Conservation (phyloP, 495 filamentous ascomycete species). For the Aspergillus taichungensis region DNA sequence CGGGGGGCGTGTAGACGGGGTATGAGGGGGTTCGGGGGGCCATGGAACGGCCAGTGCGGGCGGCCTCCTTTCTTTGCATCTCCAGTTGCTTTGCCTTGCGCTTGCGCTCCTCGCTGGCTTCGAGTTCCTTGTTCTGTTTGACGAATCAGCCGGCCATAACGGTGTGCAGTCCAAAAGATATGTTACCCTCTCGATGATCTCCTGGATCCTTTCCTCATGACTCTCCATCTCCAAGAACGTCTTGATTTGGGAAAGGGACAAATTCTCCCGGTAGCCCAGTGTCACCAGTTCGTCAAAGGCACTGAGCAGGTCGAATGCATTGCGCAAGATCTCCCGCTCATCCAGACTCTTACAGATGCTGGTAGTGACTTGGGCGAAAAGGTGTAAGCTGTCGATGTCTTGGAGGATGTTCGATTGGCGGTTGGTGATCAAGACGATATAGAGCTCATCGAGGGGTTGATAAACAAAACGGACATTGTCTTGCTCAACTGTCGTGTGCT, state of each 20-base stretch:
- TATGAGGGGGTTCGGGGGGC: conserved; percentile 68
- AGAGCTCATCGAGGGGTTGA: conserved; percentile 96
- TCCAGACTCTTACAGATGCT: conserved; percentile 94
- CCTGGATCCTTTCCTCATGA: conserved; percentile 96
- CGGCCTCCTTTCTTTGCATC: conserved; percentile 91
- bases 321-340: conserved; percentile 85
- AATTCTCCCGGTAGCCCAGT: conserved; percentile 88
- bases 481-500: conserved; percentile 96
- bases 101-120: conserved; percentile 96
- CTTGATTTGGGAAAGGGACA: conserved; percentile 91
- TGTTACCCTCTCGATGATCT: conserved; percentile 84
- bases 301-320: conserved; percentile 90
- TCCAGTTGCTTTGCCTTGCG: conserved; percentile 96
- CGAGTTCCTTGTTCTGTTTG: conserved; percentile 87
- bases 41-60: conserved; percentile 47
- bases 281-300: conserved; percentile 97
- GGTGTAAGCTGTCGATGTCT: conserved; percentile 94
- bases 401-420: conserved; percentile 98
- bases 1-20: conserved; percentile 80
- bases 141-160: conserved; percentile 10
- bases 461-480: conserved; percentile 99
- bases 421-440: conserved; percentile 99
- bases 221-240: conserved; percentile 99
- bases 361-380: conserved; percentile 93
- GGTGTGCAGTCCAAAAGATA: neutral